Evolutionary conservation across 1,139 yeast species (phyloP), one percentile per base, ranked within the genome.

Genomic region (Zygosaccharomyces sapae): DNA sequence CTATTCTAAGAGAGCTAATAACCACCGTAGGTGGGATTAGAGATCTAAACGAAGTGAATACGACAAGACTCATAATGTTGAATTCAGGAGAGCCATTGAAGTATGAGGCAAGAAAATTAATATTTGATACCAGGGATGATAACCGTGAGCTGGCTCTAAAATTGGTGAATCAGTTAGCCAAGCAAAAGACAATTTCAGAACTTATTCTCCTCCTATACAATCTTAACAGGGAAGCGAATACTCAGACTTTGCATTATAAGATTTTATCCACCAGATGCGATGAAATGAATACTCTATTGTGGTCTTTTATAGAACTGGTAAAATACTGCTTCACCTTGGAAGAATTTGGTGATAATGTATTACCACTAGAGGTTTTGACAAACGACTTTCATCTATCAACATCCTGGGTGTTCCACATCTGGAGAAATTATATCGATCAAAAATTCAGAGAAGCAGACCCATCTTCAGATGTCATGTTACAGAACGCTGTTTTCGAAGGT

Each of bases 21-120:
- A 67, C 75, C 22, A 75, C 83, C 9, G 88, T 89, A 84, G 88
- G 95, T 13, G 97, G 97, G 3, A 77, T 89, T 34, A 85, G 84
- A 52, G 76, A 82, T 45, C 49, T 63, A 29, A 58, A 62, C 42
- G 65, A 66, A 41, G 62, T 64, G 1, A 62, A 56, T 43, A 45
- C 50, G 20, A 56, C 73, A 20, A 96, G 88, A 60, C 75, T 90
- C 16, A 74, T 79, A 46, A 75, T 81, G 67, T 69, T 90, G 37
- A 83, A 83, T 49, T 79, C 88, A 35, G 94, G 87, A 1, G 70
- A 74, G 0, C 68, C 79, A 10, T 66, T 89, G 45, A 77, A 79
- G 50, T 72, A 72, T 38, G 62, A 77, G 8, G 86, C 84, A 0
- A 79, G 80, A 55, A 68, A 71, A 37, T 77, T 83, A 0, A 83